Evolutionary conservation across 805 yeast species (phyloP), one percentile per base, ranked within the genome.

Genomic region (Lachancea kluyveri): DNA sequence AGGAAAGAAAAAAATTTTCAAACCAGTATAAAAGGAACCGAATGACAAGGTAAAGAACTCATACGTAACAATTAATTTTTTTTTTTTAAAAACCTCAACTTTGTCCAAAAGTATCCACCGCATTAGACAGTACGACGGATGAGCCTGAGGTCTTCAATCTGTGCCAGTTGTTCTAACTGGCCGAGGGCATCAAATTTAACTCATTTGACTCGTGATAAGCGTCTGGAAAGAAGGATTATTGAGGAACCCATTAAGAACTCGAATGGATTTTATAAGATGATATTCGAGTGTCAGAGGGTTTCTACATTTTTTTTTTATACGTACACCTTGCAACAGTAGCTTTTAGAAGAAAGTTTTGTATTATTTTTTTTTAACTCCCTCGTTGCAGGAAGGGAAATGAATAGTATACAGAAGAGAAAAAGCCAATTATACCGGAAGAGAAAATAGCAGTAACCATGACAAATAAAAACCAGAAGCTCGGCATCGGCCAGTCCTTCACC

Each of bases 51-150:
- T n/a, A n/a, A n/a, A n/a, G n/a, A n/a, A n/a, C n/a, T n/a, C n/a
- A n/a, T n/a, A n/a, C n/a, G n/a, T n/a, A n/a, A n/a, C n/a, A n/a
- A n/a, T n/a, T n/a, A n/a, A n/a, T n/a, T n/a, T n/a, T n/a, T n/a
- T 24, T 30, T 19, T 31, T 33, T 26, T 24, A 18, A 26, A 45
- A 37, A 33, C 18, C 28, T 30, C 41, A 54, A 72, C 79, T 74
- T 73, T 74, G 78, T 75, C 79, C 79, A 70, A 73, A 72, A 69
- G 60, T 67, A 54, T 70, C 80, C 79, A 65, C 71, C 76, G 67
- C 77, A 59, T 52, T 62, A 74, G 82, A 75, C 82, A 75, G 82
- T 75, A 74, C 80, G 66, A 38, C 40, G 37, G 34, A 25, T 37
- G 43, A 41, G 44, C 37, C 30, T 34, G 37, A 24, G 27, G 7